phyloP scores from a whole-genome alignment of 371 early-diverging fungal genomes.

The Mucor mucedo region DNA sequence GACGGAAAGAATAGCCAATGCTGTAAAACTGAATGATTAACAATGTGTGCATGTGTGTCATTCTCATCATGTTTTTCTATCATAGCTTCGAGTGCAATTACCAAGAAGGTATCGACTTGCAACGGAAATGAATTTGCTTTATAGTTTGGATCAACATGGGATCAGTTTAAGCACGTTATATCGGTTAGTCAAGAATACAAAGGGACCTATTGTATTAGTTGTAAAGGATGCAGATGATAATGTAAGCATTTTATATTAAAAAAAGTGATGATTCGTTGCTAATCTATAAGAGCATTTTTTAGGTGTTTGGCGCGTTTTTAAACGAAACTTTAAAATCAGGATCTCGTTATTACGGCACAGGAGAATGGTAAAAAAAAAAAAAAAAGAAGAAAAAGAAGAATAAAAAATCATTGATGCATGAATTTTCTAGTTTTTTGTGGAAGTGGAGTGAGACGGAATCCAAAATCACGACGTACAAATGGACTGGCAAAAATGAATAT shows the following conservation, averaged over 20 bases:
- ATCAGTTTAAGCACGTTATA: slow-evolving; percentile 85
- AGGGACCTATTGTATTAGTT: slow-evolving; percentile 73
- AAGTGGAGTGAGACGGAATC: slow-evolving; percentile 31
- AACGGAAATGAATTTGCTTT: slow-evolving; percentile 77
- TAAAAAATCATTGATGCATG: neutral
- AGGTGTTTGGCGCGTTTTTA: slow-evolving; percentile 91
- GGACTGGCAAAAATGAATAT: slow-evolving; percentile 92
- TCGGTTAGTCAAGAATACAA: slow-evolving; percentile 52
- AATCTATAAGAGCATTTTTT: slow-evolving; percentile 5
- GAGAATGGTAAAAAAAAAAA: slow-evolving; percentile 73
- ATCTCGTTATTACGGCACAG: slow-evolving; percentile 88
- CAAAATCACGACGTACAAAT: slow-evolving; percentile 67
- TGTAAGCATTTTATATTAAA: slow-evolving; percentile 27
- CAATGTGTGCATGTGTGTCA: neutral
- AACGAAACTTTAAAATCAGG: slow-evolving; percentile 73
- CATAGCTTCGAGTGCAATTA: slow-evolving; percentile 47
- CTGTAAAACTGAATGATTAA: slow-evolving; percentile 34
- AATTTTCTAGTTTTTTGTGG: slow-evolving; percentile 42
- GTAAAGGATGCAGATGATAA: slow-evolving; percentile 71
- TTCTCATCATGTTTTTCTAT: neutral
- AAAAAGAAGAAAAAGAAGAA: slow-evolving; percentile 10
- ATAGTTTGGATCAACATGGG: slow-evolving; percentile 90
- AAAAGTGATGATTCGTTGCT: too few species aligned
- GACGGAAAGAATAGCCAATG: slow-evolving; percentile 47
- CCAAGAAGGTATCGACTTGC: slow-evolving; percentile 70